Conservation (phyloP, 768 basidiomycete species). For the Boletus reticuloceps region DNA sequence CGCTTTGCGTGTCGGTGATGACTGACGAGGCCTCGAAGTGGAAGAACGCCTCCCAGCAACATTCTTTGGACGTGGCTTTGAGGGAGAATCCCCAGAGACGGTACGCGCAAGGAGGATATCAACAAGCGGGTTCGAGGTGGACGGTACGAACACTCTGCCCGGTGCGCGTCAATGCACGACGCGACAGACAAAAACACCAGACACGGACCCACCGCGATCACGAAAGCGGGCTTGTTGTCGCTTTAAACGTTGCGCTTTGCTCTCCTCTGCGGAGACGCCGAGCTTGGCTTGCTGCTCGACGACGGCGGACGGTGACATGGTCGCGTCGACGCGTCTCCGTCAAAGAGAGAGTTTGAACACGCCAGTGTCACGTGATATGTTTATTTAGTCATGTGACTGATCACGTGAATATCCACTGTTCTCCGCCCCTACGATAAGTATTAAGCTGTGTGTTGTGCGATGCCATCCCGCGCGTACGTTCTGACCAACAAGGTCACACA, state of each 20-base stretch:
- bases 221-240: slow-evolving; percentile 66
- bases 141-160: slow-evolving; percentile 52
- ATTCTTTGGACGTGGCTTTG: slow-evolving; percentile 22
- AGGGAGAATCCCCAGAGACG: slow-evolving; percentile 46
- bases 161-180: background rate
- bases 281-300: slow-evolving; percentile 24
- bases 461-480: too few species aligned
- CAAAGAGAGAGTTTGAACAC: too few species aligned
- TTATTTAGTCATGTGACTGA: background rate
- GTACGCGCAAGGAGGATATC: slow-evolving; percentile 53
- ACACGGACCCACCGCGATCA: slow-evolving; percentile 61
- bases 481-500: background rate
- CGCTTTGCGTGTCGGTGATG: background rate
- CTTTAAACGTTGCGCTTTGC: slow-evolving; percentile 56
- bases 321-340: background rate
- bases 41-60: background rate
- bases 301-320: slow-evolving; percentile 11
- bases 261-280: slow-evolving; percentile 49
- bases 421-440: too few species aligned
- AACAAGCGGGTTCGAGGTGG: slow-evolving; percentile 45
- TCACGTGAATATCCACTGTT: background rate
- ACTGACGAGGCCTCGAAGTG: background rate
- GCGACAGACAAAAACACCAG: background rate
- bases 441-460: too few species aligned
- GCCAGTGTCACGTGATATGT: background rate